Evolutionary conservation across 208 protist species (phyloP).

Genomic region (Naegleria lovaniensis): DNA sequence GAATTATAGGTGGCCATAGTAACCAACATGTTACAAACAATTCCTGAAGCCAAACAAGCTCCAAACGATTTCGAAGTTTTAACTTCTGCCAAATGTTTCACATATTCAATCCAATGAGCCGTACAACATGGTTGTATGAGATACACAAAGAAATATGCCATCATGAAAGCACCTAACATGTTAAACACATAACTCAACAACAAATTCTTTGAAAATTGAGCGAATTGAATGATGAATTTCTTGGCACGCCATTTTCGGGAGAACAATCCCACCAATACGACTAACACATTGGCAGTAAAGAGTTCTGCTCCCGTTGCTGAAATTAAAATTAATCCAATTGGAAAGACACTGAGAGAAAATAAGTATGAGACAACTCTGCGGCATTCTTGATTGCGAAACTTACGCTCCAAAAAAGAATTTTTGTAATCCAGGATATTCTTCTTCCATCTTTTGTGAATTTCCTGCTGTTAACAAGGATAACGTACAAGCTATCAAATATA

Average conservation of each 20-base stretch:
- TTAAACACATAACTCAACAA: background rate
- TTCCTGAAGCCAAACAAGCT: background rate
- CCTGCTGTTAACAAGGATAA: background rate
- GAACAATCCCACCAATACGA: background rate
- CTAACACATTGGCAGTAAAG: background rate
- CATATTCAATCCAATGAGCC: background rate
- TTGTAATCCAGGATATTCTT: background rate
- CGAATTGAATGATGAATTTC: background rate
- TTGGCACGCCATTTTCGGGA: background rate
- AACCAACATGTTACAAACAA: background rate
- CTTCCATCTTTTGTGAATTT: background rate
- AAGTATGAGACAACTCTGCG: too few relatives aligned
- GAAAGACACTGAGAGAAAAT: too few relatives aligned
- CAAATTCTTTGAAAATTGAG: background rate
- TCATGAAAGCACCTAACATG: background rate
- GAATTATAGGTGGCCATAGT: background rate
- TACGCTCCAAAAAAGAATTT: background rate
- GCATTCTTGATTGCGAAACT: too few relatives aligned
- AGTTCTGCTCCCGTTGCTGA: background rate
- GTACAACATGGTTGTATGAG: background rate
- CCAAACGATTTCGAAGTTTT: background rate
- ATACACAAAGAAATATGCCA: background rate
- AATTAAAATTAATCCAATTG: background rate
- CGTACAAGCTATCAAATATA: too few relatives aligned
- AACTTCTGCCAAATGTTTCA: background rate